Evolutionary conservation across 2,329 filamentous ascomycete genomes (phyloP).

Genomic region (Colletotrichum magnum): DNA sequence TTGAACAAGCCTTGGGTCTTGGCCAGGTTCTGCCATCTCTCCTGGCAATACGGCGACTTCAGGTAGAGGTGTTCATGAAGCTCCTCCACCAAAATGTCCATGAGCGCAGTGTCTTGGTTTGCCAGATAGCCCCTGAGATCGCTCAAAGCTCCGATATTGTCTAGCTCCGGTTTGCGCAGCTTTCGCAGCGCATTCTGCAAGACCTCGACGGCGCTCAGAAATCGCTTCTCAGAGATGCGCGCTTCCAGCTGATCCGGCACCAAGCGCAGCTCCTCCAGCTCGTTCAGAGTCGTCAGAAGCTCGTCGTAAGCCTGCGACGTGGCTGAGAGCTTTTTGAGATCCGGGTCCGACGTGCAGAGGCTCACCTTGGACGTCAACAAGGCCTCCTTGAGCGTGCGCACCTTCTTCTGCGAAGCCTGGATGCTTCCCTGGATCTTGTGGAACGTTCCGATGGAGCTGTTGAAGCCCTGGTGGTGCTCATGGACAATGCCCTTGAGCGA

Average conservation of each 20-base stretch:
- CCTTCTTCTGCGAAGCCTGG: constrained; percentile 86
- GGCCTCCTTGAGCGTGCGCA: constrained; percentile 87
- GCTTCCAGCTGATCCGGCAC: constrained; percentile 95
- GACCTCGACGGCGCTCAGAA: constrained; percentile 92
- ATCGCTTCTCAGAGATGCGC: constrained; percentile 95
- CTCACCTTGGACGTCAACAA: constrained; percentile 84
- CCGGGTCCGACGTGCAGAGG: constrained; percentile 87
- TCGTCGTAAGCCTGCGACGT: constrained; percentile 93
- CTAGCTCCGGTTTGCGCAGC: constrained; percentile 88
- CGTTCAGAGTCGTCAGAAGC: constrained; percentile 84
- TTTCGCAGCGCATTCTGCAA: constrained; percentile 88
- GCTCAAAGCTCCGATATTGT: constrained; percentile 88
- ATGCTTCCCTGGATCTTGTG: constrained; percentile 98
- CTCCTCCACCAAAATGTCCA: constrained; percentile 97
- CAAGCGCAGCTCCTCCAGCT: constrained; percentile 88
- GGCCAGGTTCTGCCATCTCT: constrained; percentile 89
- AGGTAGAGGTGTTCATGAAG: constrained; percentile 97
- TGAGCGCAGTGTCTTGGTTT: constrained; percentile 92
- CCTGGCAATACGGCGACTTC: constrained; percentile 97
- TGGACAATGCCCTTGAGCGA: constrained; percentile 96
- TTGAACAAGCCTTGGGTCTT: constrained; percentile 73
- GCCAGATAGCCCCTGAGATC: constrained; percentile 90
- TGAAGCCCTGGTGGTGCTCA: constrained; percentile 99
- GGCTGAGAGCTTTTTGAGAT: constrained; percentile 89
- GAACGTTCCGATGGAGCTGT: constrained; percentile 98